Evolutionary conservation across 768 basidiomycete genomes (phyloP).

Genomic region (Amanita molliuscula): DNA sequence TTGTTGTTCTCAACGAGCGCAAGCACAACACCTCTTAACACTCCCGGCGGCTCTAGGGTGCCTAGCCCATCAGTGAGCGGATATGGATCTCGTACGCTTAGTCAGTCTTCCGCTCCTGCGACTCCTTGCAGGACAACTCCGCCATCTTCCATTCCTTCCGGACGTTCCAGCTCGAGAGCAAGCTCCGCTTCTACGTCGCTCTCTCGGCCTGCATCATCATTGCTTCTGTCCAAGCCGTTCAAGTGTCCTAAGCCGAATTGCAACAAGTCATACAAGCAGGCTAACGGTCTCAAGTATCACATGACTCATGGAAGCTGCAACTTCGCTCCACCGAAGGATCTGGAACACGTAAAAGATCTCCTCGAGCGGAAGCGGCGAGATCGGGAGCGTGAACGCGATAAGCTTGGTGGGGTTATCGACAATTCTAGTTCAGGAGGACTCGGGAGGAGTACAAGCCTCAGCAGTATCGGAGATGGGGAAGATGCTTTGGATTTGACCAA

Average conservation of each 20-base stretch:
- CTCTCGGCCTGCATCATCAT: conserved; percentile 35
- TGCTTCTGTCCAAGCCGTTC: conserved; percentile 80
- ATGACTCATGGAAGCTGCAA: conserved; percentile 90
- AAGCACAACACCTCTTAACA: conserved; percentile 32
- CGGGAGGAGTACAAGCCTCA: conserved; percentile 4
- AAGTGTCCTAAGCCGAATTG: conserved; percentile 91
- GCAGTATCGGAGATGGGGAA: conserved; percentile 2
- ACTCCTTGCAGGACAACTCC: conserved; percentile 4
- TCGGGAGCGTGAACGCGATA: conserved; percentile 17
- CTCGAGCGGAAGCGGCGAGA: conserved; percentile 47
- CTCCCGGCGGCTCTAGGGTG: conserved; percentile 37
- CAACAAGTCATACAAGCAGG: conserved; percentile 94
- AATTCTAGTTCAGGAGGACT: conserved; percentile 4
- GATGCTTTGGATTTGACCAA: conserved; percentile 28
- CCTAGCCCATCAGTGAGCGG: conserved; percentile 12
- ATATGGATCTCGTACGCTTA: conserved; percentile 6
- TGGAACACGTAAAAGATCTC: conserved; percentile 66
- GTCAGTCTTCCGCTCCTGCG: conserved; percentile 6
- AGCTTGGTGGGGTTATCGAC: conserved; percentile 11
- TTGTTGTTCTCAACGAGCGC: conserved; percentile 39
- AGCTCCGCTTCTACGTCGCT: conserved; percentile 11
- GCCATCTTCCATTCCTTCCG: conserved; percentile 7
- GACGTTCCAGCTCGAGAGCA: conserved; percentile 5
- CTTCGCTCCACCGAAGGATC: conserved; percentile 82
- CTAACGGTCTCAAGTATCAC: conserved; percentile 91